Base-by-base conservation (phyloP, 352 stramenopile genomes). In the Phytophthora hybrid region DNA sequence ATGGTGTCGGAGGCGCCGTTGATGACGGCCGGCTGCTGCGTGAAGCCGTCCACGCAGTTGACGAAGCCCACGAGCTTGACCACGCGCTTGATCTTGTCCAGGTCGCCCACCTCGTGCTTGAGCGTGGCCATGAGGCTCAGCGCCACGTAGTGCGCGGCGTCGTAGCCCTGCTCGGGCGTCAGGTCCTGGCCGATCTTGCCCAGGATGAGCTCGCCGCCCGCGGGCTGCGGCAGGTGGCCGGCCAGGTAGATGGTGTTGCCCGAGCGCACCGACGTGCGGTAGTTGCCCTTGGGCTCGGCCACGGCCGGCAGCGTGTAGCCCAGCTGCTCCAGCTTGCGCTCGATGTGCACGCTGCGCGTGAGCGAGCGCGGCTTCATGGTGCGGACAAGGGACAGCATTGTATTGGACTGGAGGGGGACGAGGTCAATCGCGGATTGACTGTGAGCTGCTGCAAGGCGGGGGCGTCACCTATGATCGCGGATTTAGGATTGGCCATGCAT, bases 21-120 rank as follows among this genome's bases (percentile, higher is more conserved):
- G 74, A 99, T 95, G 7, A 99, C 97, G 16, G 82, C 77, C 3
- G 97, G 95, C 82, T 99, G 96, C 59, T 88, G 84, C 19, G 84
- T 82, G 81, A 98, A 99, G 70, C 92, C 91, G 62, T 98, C 91
- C 19, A 97, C 84, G 74, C 94, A 99, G 80, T 98, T 98, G 49
- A 99, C 97, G 77, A 99, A 99, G 66, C 97, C 97, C 53, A 98
- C 92, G 59, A 99, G 80, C 90, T 99, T 99, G 32, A 99, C 93
- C 56, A 99, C 84, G 68, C 94, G 87, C 79, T 95, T 97, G 63
- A 99, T 88, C 62, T 93, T 88, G 82, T 98, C 96, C 57, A 99
- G 84, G 79, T 99, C 94, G 47, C 93, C 93, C 44, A 97, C 71
- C 66, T 97, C 90, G 47, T 90, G 82, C 80, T 98, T 95, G 65